Evolutionary conservation across 75 land plant species (phyloP).

Genomic region (Cunninghamia lanceolata): DNA sequence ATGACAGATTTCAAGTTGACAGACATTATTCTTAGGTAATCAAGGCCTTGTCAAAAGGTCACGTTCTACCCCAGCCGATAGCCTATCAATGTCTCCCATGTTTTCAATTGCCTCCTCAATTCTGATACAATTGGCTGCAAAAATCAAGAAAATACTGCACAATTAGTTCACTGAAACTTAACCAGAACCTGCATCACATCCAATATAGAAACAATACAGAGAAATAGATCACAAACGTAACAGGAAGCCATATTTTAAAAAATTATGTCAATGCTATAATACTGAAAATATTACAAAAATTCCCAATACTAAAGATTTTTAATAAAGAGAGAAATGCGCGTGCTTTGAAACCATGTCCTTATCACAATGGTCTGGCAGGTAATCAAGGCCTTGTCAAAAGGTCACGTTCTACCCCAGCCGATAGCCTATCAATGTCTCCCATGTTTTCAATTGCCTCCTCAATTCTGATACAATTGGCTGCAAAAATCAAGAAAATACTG

Average conservation of each 20-base stretch:
- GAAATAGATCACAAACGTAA: neutral
- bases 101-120: neutral
- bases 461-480: neutral
- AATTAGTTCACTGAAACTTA: neutral
- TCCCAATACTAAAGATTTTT: neutral
- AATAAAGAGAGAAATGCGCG: neutral
- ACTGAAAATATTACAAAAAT: neutral
- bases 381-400: slow-evolving; percentile 1
- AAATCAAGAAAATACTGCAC: neutral
- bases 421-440: neutral
- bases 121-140: neutral
- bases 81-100: neutral
- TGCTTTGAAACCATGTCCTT: neutral
- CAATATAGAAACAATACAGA: neutral
- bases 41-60: neutral
- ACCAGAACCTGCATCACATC: neutral
- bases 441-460: neutral
- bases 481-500: neutral
- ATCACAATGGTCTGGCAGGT: neutral
- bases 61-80: neutral
- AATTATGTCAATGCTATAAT: neutral
- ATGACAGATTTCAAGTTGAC: slow-evolving; percentile 53
- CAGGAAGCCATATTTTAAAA: neutral
- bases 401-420: neutral
- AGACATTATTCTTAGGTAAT: slow-evolving; percentile 46